These are phyloP conservation scores for Gracilaria caudata DNA, from an alignment of 23 red algal species.

Conservation along the genomic window DNA sequence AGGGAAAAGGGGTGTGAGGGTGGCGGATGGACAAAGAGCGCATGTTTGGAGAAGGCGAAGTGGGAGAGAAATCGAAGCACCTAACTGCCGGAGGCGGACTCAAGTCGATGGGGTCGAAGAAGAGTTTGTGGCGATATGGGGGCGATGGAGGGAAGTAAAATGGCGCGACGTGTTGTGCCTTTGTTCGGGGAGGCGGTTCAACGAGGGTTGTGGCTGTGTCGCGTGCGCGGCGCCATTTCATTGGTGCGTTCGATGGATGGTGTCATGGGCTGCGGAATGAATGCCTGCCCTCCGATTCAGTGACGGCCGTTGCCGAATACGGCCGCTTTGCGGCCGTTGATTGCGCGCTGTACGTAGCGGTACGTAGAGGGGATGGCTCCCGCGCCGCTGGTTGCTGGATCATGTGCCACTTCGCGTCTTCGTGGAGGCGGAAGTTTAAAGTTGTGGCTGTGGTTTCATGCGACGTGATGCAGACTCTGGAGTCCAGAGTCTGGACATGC, in stretches of 20 bases:
- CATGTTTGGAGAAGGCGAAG: background rate
- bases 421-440: too few species aligned
- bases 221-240: too few species aligned
- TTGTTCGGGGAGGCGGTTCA: background rate
- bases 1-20: background rate
- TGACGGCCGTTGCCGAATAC: background rate
- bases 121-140: background rate
- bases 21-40: background rate
- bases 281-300: background rate
- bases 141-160: background rate
- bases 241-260: too few species aligned
- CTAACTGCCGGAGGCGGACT: background rate
- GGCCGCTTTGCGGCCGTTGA: background rate
- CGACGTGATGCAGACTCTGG: too few species aligned
- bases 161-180: background rate
- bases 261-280: background rate
- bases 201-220: background rate
- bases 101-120: background rate
- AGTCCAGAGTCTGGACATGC: too few species aligned
- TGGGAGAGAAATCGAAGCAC: too few species aligned
- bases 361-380: too few species aligned
- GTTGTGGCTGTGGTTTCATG: background rate
- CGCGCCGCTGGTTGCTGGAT: too few species aligned
- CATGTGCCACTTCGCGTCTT: too few species aligned
- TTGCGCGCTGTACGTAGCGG: too few species aligned